Evolutionary conservation across 495 filamentous ascomycete genomes (phyloP).

Genomic region (Neohortaea acidophila): DNA sequence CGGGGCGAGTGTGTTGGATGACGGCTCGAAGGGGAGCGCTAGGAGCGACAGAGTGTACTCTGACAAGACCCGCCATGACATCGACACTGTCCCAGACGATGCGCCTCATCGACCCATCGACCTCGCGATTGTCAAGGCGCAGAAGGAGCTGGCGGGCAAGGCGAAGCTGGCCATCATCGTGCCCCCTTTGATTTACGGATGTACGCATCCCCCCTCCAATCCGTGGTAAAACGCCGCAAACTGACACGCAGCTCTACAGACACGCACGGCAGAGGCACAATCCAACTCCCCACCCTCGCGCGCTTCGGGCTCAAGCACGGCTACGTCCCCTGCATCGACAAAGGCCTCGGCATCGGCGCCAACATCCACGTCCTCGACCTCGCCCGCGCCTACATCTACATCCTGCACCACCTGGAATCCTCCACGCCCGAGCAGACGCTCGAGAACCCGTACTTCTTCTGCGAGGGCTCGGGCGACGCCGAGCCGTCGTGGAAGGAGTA

Average conservation of each 20-base stretch:
- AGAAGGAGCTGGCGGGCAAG: constrained; percentile 21
- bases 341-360: constrained; percentile 21
- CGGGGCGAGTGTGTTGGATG: constrained; percentile 8
- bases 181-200: constrained; percentile 27
- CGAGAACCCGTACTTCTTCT: constrained; percentile 28
- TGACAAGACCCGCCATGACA: constrained; percentile 21
- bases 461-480: constrained; percentile 24
- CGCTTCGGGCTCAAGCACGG: constrained; percentile 29
- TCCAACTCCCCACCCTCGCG: constrained; percentile 23
- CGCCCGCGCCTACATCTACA: constrained; percentile 13
- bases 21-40: constrained; percentile 4
- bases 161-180: constrained; percentile 29
- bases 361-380: constrained; percentile 15
- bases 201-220: not conserved
- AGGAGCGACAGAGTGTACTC: constrained; percentile 11
- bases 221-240: not conserved
- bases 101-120: constrained; percentile 32
- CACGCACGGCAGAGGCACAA: constrained; percentile 20
- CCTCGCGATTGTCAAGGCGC: constrained; percentile 25
- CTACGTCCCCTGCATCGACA: constrained; percentile 20
- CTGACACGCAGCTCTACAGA: constrained; percentile 13
- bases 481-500: constrained; percentile 23
- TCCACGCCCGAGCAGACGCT: constrained; percentile 10
- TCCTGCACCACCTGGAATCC: constrained; percentile 26
- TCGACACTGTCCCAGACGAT: constrained; percentile 25